Evolutionary conservation across 805 yeast genomes (phyloP), one percentile per base, ranked within the genome.

Genomic region (Debaryomyces hansenii): DNA sequence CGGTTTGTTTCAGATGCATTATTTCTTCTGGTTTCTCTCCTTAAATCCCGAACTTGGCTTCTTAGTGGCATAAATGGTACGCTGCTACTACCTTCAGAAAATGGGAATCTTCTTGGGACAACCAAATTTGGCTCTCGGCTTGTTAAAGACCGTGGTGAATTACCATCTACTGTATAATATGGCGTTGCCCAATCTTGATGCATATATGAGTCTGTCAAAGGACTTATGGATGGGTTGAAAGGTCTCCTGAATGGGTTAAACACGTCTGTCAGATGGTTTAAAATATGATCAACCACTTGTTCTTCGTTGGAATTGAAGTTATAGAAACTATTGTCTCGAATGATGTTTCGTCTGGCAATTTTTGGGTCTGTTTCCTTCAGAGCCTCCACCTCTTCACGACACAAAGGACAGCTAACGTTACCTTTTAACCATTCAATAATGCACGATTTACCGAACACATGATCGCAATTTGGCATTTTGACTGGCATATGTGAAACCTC

Each of bases 381-480:
- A 9, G 61, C 62, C 38, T 65, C 67, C 16, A 68, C 69, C 50
- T 69, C 70, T 39, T 62, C 64, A 2, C 78, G 58, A 42, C 78
- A 72, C 41, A 72, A 56, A 2, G 77, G 77, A 47, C 77, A 72
- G 46, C 68, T 70, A 2, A 67, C 70, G 46, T 66, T 63, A 31
- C 57, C 56, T 44, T 63, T 69, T 39, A 72, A 57, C 77, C 77
- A 72, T 37, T 70, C 74, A 2, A 69, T 56, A 21, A 72, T 60
- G 54, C 77, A 72, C 7, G 69, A 51, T 49, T 64, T 63, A 12
- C 77, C 77, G 51, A 72, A 72, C 0, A 69, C 53, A 52, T 72
- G 77, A 20, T 64, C 59, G 48, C 77, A 72, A 47, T 65, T 68
- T 1, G 77, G 76, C 69, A 72, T 66, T 46, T 63, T 58, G 3